Evolutionary conservation across 768 basidiomycete genomes (phyloP).

Genomic region (Suillus americanus): DNA sequence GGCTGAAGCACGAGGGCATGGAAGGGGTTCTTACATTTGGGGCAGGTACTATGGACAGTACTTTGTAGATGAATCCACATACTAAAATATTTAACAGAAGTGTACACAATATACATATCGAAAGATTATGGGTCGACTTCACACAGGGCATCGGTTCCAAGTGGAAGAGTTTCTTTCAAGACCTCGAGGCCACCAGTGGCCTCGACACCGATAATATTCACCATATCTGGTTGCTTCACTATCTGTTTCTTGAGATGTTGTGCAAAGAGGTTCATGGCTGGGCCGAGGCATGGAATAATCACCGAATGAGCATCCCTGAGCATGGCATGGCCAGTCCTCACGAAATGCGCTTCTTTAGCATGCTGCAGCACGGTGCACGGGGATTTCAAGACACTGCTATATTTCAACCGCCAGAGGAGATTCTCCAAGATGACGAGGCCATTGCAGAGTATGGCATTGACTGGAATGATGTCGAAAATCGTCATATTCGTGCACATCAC

Average conservation of each 20-base stretch:
- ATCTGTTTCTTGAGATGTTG: conserved; percentile 32
- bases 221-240: conserved; percentile 42
- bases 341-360: background rate
- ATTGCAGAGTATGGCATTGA: background rate
- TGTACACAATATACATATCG: conserved; percentile 41
- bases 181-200: conserved; percentile 36
- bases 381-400: background rate
- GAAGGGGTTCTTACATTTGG: conserved; percentile 35
- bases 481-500: background rate
- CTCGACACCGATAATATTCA: conserved; percentile 24
- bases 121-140: conserved; percentile 40
- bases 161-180: conserved; percentile 49
- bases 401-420: conserved; percentile 1
- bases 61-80: background rate
- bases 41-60: conserved; percentile 25
- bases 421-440: background rate
- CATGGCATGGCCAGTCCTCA: background rate
- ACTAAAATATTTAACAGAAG: conserved; percentile 23
- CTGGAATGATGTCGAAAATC: background rate
- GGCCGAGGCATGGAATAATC: conserved; percentile 37
- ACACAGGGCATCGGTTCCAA: conserved; percentile 34
- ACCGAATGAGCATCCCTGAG: conserved; percentile 12
- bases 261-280: conserved; percentile 28
- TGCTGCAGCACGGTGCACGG: background rate
- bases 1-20: conserved; percentile 13